Percentiles rank a stretch among this genome's conserved stretches.
Evolutionary conservation across 306 rosid species (phyloP).

Genomic region (Sesbania bispinosa): DNA sequence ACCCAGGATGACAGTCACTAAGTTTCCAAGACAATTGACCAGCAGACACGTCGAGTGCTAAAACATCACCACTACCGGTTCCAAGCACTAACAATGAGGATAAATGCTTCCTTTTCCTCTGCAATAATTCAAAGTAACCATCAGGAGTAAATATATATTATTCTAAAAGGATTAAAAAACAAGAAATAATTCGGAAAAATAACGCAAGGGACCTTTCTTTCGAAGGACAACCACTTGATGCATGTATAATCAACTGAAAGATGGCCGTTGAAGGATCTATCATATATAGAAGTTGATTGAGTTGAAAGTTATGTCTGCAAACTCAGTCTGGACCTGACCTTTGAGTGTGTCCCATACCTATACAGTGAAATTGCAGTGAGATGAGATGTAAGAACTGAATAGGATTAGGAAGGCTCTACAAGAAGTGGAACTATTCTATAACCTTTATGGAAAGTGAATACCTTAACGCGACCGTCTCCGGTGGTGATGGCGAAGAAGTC

Average conservation of each 20-base stretch:
- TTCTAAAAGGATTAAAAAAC: neutral
- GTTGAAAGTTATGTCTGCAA: conserved; percentile 63
- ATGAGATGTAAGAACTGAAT: neutral
- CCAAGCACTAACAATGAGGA: conserved; percentile 75
- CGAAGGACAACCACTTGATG: conserved; percentile 80
- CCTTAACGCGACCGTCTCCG: conserved; percentile 96
- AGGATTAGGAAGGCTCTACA: too few species aligned
- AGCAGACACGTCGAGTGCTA: conserved; percentile 78
- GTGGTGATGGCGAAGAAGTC: conserved; percentile 75
- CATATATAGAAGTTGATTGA: conserved; percentile 42
- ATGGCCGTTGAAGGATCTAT: conserved; percentile 66
- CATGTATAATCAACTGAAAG: conserved; percentile 92
- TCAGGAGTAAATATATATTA: neutral
- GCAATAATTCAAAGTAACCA: conserved; percentile 21
- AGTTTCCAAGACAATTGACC: conserved; percentile 80
- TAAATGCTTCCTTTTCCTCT: conserved; percentile 76
- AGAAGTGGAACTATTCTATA: neutral
- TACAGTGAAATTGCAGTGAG: conserved; percentile 6
- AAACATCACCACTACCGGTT: conserved; percentile 86
- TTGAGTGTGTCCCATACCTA: conserved; percentile 88
- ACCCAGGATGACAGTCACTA: conserved; percentile 94
- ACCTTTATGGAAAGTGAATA: neutral
- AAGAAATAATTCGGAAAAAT: neutral
- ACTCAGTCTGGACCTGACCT: conserved; percentile 87
- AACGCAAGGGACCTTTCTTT: conserved; percentile 54